These are phyloP conservation scores for Marasmius fiardii DNA, from an alignment of 1,284 basidiomycete genomes.

Conservation along the genomic window DNA sequence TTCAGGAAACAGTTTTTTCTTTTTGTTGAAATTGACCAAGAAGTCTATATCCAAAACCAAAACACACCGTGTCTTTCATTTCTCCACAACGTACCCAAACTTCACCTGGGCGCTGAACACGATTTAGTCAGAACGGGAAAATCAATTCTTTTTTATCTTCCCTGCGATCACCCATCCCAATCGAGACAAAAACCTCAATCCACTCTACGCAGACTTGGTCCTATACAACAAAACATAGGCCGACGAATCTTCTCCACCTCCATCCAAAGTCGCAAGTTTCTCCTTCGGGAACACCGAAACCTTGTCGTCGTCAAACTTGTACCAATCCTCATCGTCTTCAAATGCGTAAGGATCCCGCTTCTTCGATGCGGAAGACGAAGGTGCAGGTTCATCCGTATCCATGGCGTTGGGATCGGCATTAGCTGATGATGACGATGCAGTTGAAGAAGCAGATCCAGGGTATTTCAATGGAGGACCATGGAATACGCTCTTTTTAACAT, in stretches of 20 bases:
- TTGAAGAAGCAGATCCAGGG: conserved; percentile 16
- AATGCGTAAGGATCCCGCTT: conserved; percentile 20
- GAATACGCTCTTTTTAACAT: conserved; percentile 76
- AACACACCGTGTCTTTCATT: no score
- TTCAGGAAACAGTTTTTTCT: no score
- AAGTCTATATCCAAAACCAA: no score
- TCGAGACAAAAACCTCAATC: no score
- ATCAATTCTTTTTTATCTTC: no score
- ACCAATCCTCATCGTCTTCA: conserved; percentile 77
- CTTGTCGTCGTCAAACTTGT: conserved; percentile 93
- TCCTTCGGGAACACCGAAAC: conserved; percentile 80
- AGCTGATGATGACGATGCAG: conserved; percentile 10
- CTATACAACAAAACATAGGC: conserved; percentile 88
- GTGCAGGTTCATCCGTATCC: conserved; percentile 6
- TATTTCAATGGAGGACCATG: conserved; percentile 30
- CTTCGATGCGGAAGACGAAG: not conserved
- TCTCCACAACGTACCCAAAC: no score
- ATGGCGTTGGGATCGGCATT: conserved; percentile 8
- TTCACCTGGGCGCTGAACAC: no score
- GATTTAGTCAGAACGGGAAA: no score
- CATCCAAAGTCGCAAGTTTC: conserved; percentile 81
- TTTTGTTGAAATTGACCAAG: no score
- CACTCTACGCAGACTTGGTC: conserved; percentile 38
- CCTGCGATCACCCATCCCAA: no score
- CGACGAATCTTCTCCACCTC: conserved; percentile 81